Conservation (phyloP, 768 basidiomycete species). For the Leucocoprinus sp. region DNA sequence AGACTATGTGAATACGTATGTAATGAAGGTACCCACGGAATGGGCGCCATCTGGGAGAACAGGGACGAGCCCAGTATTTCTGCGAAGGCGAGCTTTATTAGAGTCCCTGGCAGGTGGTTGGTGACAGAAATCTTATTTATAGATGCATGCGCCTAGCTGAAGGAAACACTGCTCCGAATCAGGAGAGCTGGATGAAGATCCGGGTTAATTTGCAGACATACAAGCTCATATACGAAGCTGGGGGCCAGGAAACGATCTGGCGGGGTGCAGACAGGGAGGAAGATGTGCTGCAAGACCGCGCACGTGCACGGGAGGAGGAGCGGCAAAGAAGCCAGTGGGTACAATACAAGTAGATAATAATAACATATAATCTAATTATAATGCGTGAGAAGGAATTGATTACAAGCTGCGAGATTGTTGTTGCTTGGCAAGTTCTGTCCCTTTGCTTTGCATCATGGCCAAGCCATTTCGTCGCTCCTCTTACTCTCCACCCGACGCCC, state of each 20-base stretch:
- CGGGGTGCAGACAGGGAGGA: slow-evolving; percentile 30
- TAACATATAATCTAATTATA: background rate
- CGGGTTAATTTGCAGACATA: slow-evolving; percentile 54
- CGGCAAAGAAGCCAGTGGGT: slow-evolving; percentile 36
- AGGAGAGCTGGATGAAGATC: slow-evolving; percentile 36
- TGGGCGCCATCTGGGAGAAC: slow-evolving; percentile 45
- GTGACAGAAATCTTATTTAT: slow-evolving; percentile 33
- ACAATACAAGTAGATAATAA: slow-evolving; percentile 9
- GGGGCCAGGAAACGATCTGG: slow-evolving; percentile 49
- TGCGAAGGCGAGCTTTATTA: slow-evolving; percentile 45
- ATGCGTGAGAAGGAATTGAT: background rate
- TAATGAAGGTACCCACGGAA: slow-evolving; percentile 63
- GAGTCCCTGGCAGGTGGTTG: slow-evolving; percentile 17
- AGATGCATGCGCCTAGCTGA: slow-evolving; percentile 39
- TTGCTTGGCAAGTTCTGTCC: slow-evolving; percentile 30
- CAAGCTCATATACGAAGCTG: slow-evolving; percentile 61
- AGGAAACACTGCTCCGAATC: slow-evolving; percentile 31
- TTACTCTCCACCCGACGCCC: slow-evolving; percentile 11
- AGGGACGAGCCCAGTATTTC: slow-evolving; percentile 34
- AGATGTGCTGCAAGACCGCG: slow-evolving; percentile 27
- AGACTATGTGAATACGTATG: slow-evolving; percentile 67
- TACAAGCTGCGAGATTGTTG: slow-evolving; percentile 17
- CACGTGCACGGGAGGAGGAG: slow-evolving; percentile 45
- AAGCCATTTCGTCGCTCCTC: slow-evolving; percentile 35
- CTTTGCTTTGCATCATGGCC: slow-evolving; percentile 38